Evolutionary conservation across 202 grass and related monocot species (phyloP), one percentile per base, ranked within the genome.

Genomic region (Saccharum hybrid): DNA sequence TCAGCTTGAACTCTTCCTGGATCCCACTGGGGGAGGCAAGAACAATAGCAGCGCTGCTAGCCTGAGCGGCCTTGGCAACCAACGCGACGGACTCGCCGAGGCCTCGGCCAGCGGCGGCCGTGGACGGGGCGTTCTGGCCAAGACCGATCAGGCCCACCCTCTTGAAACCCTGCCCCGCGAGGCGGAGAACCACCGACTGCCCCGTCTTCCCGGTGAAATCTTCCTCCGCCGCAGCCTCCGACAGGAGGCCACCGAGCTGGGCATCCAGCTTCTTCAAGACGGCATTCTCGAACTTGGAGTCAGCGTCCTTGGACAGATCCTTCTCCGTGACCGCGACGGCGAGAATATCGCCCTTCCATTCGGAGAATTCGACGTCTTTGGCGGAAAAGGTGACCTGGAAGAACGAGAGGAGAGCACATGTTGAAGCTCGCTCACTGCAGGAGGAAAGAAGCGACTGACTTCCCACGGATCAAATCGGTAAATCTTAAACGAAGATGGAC

Each of bases 311-410:
- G 16, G 82, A 84, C 75, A 99, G 88, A 74, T 99, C 96, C 68
- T 96, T 96, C 71, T 99, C 96, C 2, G 96, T 90, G 56, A 99
- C 96, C 4, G 91, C 96, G 11, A 99, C 84, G 7, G 88, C 82
- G 43, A 98, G 93, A 34, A 98, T 77, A 63, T 98, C 96, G 38
- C 96, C 96, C 72, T 94, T 94, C 93, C 93, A 99, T 22, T 92
- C 89, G 3, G 84, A 89, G 88, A 90, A 90, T 62, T 96, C 88
- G 40, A 90, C 18, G 51, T 92, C 91, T 61, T 96, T 90, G 0
- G 89, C 91, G 5, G 93, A 77, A 57, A 99, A 99, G 4, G 75
- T 71, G 68, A 99, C 80, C 96, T 99, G 13, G 71, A 75, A 31
- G 37, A 72, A 54, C 64, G 71, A 38, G 1, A 45, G 8, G 18